Conservation (phyloP, 1,139 yeast species). For the Yamadazyma diospyri region DNA sequence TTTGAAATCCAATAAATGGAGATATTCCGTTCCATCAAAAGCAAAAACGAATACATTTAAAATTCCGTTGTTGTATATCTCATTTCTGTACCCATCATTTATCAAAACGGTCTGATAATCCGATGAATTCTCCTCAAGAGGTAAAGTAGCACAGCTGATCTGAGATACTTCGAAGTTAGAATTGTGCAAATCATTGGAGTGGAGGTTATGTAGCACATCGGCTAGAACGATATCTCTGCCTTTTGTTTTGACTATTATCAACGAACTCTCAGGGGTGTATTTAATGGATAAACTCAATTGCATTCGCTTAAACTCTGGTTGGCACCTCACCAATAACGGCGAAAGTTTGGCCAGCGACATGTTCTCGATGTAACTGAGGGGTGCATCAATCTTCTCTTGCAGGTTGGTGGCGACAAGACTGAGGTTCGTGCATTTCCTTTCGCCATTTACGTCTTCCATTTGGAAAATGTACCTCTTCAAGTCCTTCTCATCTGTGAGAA, state of each 20-base stretch:
- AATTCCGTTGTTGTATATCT: constrained; percentile 17
- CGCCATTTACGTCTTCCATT: constrained; percentile 14
- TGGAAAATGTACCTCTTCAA: constrained; percentile 17
- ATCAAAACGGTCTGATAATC: constrained; percentile 26
- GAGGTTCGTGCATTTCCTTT: constrained; percentile 16
- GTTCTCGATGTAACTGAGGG: constrained; percentile 25
- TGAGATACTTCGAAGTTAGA: constrained; percentile 25
- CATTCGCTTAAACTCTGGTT: constrained; percentile 19
- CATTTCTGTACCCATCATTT: constrained; percentile 26
- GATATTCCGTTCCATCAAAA: constrained; percentile 19
- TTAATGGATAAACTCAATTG: constrained; percentile 27
- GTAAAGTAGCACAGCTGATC: constrained; percentile 24
- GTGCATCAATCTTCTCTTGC: constrained; percentile 14
- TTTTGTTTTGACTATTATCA: constrained; percentile 27
- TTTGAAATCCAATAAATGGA: constrained; percentile 25
- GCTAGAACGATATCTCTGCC: constrained; percentile 13
- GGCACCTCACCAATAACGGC: constrained; percentile 29
- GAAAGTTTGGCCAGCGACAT: constrained; percentile 8
- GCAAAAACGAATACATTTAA: constrained; percentile 32
- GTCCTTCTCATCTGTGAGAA: constrained; percentile 22
- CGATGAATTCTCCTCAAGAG: constrained; percentile 19
- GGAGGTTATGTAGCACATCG: constrained; percentile 10
- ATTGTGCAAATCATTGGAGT: background rate
- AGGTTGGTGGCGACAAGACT: constrained; percentile 14
- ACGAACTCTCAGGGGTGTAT: constrained; percentile 13